A percentile compares a stretch with the other conserved stretches of the same genome.
These are phyloP conservation scores for Coniosporium apollinis DNA, from an alignment of 495 filamentous ascomycete species.

Conservation along the genomic window DNA sequence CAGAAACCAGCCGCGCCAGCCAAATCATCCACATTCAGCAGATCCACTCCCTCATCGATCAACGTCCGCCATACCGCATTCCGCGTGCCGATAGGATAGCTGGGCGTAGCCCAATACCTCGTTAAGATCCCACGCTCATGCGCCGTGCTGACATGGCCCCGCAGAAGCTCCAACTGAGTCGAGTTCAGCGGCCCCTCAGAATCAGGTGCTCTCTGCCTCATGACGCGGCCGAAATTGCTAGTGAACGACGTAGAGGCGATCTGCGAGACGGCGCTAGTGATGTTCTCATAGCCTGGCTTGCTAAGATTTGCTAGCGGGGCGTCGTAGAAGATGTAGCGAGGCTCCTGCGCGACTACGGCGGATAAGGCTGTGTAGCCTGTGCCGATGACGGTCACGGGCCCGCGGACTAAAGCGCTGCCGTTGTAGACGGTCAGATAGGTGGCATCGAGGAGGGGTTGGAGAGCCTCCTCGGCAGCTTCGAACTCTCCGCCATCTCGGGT, in stretches of 20 bases:
- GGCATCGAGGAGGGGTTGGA: constrained; percentile 15
- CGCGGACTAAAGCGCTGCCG: constrained; percentile 11
- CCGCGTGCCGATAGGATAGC: constrained; percentile 20
- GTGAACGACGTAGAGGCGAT: constrained; percentile 17
- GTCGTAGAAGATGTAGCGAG: constrained; percentile 37
- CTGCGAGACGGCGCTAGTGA: constrained; percentile 14
- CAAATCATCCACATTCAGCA: constrained; percentile 27
- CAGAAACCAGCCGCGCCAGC: constrained; percentile 24
- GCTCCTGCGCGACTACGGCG: background rate
- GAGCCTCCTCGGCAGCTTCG: constrained; percentile 17
- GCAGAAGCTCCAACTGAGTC: constrained; percentile 21
- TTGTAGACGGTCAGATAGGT: constrained; percentile 20
- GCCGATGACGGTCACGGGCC: constrained; percentile 23
- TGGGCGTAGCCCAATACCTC: constrained; percentile 25
- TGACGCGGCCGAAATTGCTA: constrained; percentile 23
- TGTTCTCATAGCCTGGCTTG: constrained; percentile 24
- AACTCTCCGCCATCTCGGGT: constrained; percentile 18
- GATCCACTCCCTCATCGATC: constrained; percentile 19
- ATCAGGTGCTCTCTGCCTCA: no score
- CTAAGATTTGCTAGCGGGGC: constrained; percentile 34
- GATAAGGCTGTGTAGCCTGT: constrained; percentile 12
- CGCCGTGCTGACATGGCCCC: constrained; percentile 22
- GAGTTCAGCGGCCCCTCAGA: constrained; percentile 16
- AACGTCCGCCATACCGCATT: constrained; percentile 23
- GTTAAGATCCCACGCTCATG: constrained; percentile 22